A percentile compares a stretch with the other conserved stretches of the same genome.
Conservation (phyloP, 441 rosid species). For the Pelargonium citronellum region DNA sequence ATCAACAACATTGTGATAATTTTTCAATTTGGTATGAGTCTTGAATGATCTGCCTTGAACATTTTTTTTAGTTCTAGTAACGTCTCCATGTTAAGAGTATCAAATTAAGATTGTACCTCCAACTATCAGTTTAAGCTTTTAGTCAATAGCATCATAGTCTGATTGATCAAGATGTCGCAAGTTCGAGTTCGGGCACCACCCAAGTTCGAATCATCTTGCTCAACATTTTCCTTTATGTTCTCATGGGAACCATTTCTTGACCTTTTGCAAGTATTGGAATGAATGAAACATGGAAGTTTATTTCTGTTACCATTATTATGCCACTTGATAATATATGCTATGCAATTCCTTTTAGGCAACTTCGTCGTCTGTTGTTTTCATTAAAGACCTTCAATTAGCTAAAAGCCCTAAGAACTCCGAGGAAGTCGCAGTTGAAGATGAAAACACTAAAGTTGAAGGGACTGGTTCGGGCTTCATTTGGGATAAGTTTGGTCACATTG, state of each 20-base stretch:
- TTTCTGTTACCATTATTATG: too few relatives aligned
- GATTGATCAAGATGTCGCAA: too few relatives aligned
- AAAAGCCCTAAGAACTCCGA: conserved; percentile 32
- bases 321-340: not conserved
- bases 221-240: not conserved
- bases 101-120: too few relatives aligned
- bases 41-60: not conserved
- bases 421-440: conserved; percentile 35
- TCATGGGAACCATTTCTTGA: not conserved
- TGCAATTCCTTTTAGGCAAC: conserved; percentile 36
- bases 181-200: too few relatives aligned
- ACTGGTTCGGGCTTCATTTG: conserved; percentile 90
- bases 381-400: conserved; percentile 65
- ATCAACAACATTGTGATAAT: not conserved
- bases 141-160: too few relatives aligned
- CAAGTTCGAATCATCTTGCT: not conserved
- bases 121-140: too few relatives aligned
- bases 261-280: not conserved
- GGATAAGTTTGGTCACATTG: conserved; percentile 94
- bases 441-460: conserved; percentile 67
- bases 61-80: too few relatives aligned
- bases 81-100: too few relatives aligned
- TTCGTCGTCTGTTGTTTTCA: conserved; percentile 69
- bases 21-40: not conserved
- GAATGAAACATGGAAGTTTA: not conserved